Evolutionary conservation across 2,329 filamentous ascomycete genomes (phyloP).

Genomic region (Clarireedia monteithiana): DNA sequence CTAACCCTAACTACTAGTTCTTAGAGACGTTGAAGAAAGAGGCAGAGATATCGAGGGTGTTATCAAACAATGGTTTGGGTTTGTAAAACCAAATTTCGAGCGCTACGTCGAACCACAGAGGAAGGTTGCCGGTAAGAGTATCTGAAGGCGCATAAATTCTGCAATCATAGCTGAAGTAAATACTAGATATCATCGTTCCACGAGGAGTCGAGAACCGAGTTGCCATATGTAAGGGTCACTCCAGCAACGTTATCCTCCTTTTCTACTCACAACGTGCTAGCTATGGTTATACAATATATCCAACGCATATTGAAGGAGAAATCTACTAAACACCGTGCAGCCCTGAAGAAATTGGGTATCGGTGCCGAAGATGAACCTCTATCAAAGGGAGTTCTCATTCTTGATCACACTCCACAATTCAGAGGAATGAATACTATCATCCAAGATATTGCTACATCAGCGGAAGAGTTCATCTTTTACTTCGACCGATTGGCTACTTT

Average conservation of each 20-base stretch:
- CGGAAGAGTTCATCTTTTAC: conserved; percentile 96
- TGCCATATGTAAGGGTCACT: conserved; percentile 58
- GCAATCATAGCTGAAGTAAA: not conserved
- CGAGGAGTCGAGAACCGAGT: conserved; percentile 91
- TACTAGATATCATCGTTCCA: conserved; percentile 80
- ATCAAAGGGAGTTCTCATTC: conserved; percentile 64
- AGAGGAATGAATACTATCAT: conserved; percentile 86
- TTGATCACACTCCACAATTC: conserved; percentile 73
- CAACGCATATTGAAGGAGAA: conserved; percentile 81
- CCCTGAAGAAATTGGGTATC: conserved; percentile 67
- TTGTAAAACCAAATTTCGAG: conserved; percentile 94
- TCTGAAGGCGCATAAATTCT: not conserved
- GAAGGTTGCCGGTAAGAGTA: conserved; percentile 62
- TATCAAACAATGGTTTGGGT: conserved; percentile 96
- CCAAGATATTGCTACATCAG: conserved; percentile 66
- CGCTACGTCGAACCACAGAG: conserved; percentile 90
- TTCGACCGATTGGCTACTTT: conserved; percentile 85
- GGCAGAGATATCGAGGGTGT: conserved; percentile 89
- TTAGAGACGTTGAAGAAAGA: conserved; percentile 83
- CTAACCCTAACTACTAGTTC: conserved; percentile 31
- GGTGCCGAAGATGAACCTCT: conserved; percentile 64
- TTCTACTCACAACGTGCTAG: conserved; percentile 33
- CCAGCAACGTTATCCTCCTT: conserved; percentile 4
- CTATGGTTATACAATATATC: conserved; percentile 91
- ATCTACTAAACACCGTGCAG: conserved; percentile 72